Evolutionary conservation across 2,329 filamentous ascomycete genomes (phyloP).

Genomic region (Pyrenophora tritici-repentis): DNA sequence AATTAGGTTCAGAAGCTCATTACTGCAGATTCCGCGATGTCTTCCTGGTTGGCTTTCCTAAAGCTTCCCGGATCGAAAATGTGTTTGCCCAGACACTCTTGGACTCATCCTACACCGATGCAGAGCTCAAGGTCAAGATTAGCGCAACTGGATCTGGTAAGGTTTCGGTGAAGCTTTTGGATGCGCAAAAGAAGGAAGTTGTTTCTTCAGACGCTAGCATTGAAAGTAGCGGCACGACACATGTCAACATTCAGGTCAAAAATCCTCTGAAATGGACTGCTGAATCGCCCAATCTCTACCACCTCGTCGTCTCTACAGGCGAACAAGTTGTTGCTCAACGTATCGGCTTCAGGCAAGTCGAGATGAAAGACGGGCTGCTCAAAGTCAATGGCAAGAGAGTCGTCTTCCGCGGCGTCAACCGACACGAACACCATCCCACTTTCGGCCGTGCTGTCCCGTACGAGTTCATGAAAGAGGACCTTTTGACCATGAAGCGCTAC

Average conservation of each 20-base stretch:
- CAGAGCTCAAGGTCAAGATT: slow-evolving; percentile 57
- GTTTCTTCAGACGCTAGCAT: slow-evolving; percentile 18
- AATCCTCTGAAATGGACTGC: slow-evolving; percentile 71
- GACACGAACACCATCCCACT: slow-evolving; percentile 71
- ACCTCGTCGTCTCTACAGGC: slow-evolving; percentile 52
- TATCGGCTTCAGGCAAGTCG: slow-evolving; percentile 68
- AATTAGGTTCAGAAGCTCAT: not conserved
- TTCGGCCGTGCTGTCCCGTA: slow-evolving; percentile 67
- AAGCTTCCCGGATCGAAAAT: slow-evolving; percentile 59
- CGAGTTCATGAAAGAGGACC: slow-evolving; percentile 65
- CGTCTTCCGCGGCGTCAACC: slow-evolving; percentile 67
- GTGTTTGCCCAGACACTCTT: slow-evolving; percentile 62
- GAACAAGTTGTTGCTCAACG: slow-evolving; percentile 56
- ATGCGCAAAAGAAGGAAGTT: slow-evolving; percentile 44
- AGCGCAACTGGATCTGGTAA: slow-evolving; percentile 47
- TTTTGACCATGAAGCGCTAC: slow-evolving; percentile 70
- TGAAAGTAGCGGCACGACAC: slow-evolving; percentile 19
- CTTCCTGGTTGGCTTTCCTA: slow-evolving; percentile 62
- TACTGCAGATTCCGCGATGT: slow-evolving; percentile 69
- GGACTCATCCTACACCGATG: slow-evolving; percentile 58
- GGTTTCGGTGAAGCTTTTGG: slow-evolving; percentile 53
- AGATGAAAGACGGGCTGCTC: slow-evolving; percentile 64
- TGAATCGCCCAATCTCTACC: slow-evolving; percentile 67
- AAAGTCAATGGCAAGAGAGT: slow-evolving; percentile 67
- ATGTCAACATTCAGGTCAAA: slow-evolving; percentile 51